Base-by-base conservation (phyloP, 345 rosid species). In the Microcos paniculata region DNA sequence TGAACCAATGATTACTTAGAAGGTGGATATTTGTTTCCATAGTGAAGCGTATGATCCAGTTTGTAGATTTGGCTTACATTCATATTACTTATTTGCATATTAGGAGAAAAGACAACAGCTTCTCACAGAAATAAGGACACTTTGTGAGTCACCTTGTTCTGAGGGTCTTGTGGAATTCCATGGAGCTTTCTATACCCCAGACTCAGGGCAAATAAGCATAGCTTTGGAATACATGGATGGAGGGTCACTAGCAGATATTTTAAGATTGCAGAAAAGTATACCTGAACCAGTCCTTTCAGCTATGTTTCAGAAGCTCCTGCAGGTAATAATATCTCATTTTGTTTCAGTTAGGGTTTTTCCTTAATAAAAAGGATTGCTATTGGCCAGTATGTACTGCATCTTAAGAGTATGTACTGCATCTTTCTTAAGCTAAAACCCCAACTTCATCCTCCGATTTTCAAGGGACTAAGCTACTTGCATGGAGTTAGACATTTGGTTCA, bases 181-280 rank as follows among this genome's bases (percentile, higher is more conserved):
- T 52, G 97, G 99, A 42, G 99, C 99, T 56, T 95, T 91, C 82
- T 95, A 95, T 80, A 85, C 90, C 82, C 97, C 99, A 0, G 97
- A 91, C 73, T 90, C 98, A 0, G 98, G 99, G 74, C 97, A 93
- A 84, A 95, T 95, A 78, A 95, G 96, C 85, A 93, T 93, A 80
- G 99, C 99, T 73, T 90, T 93, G 76, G 99, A 95, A 81, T 95
- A 91, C 77, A 93, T 95, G 99, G 90, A 93, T 82, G 99, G 96
- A 65, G 99, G 99, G 4, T 95, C 99, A 77, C 83, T 95, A 76
- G 98, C 96, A 21, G 99, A 95, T 81, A 84, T 95, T 74, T 81
- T 95, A 77, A 87, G 84, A 75, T 78, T 82, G 70, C 73, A 38
- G 77, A 87, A 85, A 87, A 83, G 75, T 77, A 85, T 93, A 59